These are phyloP conservation scores for Telopea speciosissima DNA, from an alignment of 177 flowering plant species.

Conservation along the genomic window DNA sequence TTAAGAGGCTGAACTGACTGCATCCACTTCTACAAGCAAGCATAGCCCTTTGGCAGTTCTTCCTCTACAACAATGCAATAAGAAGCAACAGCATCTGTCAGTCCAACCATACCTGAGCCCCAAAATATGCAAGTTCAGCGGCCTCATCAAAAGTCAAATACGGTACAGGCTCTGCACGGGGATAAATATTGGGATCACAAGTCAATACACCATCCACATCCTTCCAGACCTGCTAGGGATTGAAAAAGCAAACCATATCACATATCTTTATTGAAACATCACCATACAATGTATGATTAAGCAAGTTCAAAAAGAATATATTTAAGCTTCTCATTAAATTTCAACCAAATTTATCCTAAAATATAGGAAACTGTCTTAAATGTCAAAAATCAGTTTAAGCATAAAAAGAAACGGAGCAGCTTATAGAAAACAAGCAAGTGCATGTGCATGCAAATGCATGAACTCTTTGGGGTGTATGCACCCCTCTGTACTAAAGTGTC, in stretches of 20 bases:
- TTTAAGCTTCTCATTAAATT: background rate
- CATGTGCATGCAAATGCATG: background rate
- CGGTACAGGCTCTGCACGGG: conserved; percentile 75
- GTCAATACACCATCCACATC: conserved; percentile 99
- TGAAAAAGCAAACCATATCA: background rate
- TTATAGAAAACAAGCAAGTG: background rate
- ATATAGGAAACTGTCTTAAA: background rate
- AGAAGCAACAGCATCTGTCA: background rate
- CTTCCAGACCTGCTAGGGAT: conserved; percentile 84
- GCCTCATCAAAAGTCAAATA: conserved; percentile 95
- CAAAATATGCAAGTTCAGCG: conserved; percentile 95
- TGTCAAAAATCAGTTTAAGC: background rate
- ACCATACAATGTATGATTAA: background rate
- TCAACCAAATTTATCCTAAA: background rate
- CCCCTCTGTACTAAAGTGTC: background rate
- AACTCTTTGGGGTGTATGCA: background rate
- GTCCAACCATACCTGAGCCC: conserved; percentile 72
- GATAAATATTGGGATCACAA: conserved; percentile 85
- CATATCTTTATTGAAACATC: conserved; percentile 23
- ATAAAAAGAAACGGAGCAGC: background rate
- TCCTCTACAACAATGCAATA: background rate
- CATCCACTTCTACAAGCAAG: background rate
- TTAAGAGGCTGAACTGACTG: too few relatives aligned
- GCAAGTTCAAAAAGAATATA: background rate
- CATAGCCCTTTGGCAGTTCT: background rate